Evolutionary conservation across 441 rosid genomes (phyloP).

Genomic region (Populus hybrid): DNA sequence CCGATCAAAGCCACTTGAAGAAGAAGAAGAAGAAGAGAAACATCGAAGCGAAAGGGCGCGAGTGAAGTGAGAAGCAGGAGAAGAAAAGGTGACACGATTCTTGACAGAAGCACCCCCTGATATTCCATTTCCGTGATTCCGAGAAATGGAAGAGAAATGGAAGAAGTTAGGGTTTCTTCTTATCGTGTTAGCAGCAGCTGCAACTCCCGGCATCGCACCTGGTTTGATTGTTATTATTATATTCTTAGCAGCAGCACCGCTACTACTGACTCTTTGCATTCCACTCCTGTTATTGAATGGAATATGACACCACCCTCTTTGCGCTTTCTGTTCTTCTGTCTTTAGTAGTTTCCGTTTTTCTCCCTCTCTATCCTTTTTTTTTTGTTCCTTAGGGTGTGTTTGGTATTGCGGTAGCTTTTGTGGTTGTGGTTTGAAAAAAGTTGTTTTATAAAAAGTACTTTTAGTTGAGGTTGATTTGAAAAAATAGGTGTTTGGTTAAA

Average conservation of each 20-base stretch:
- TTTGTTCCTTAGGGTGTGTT: too few relatives aligned
- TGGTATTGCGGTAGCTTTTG: too few relatives aligned
- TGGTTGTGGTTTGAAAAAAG: too few relatives aligned
- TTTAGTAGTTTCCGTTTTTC: too few relatives aligned
- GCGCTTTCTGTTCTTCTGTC: too few relatives aligned
- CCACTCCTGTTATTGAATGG: not conserved
- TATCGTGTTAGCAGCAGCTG: not conserved
- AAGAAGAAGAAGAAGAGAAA: constrained; percentile 41
- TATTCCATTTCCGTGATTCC: not conserved
- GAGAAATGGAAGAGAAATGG: constrained; percentile 21
- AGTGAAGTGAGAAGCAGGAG: constrained; percentile 21
- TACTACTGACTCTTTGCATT: not conserved
- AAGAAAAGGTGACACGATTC: constrained; percentile 38
- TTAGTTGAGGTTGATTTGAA: too few relatives aligned
- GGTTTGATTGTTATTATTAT: too few relatives aligned
- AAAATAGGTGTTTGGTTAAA: too few relatives aligned
- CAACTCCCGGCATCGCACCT: not conserved
- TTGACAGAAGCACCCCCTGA: not conserved
- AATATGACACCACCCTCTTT: not conserved
- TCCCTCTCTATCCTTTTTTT: too few relatives aligned
- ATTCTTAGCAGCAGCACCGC: not conserved
- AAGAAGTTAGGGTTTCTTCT: constrained; percentile 4
- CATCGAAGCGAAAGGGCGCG: constrained; percentile 56
- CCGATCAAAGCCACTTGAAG: constrained; percentile 53
- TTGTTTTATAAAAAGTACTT: too few relatives aligned